Evolutionary conservation across 2,329 filamentous ascomycete species (phyloP), one percentile per base, ranked within the genome.

Genomic region (Cladosporium sp.): DNA sequence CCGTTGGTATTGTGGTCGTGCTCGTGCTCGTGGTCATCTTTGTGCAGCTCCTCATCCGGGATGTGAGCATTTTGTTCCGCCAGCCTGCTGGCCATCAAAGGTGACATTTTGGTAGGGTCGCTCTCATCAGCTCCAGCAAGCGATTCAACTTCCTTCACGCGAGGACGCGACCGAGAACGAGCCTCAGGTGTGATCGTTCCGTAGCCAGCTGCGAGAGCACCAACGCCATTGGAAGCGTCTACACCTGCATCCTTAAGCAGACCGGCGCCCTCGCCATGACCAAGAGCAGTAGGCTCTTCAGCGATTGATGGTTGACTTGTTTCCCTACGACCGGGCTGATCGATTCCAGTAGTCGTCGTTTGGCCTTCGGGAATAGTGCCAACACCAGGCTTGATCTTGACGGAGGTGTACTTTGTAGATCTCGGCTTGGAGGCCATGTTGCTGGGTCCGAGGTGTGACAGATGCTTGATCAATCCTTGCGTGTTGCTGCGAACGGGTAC

Each of bases 211-310:
- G 67, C 64, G 39, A 86, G 61, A 20, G 80, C 83, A 57, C 84
- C 80, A 2, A 83, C 80, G 30, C 83, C 85, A 60, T 86, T 84
- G 57, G 81, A 84, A 1, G 80, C 80, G 8, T 80, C 78, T 22
- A 74, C 70, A 8, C 77, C 80, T 27, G 80, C 77, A 38, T 75
- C 74, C 47, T 68, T 69, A 1, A 84, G 65, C 8, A 82, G 61
- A 22, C 78, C 78, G 54, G 78, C 76, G 2, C 79, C 78, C 52
- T 78, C 72, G 2, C 78, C 78, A 27, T 75, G 76, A 47, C 75
- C 68, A 29, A 73, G 69, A n/a, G 71, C 73, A 24, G 71, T 65
- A 3, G 37, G 13, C 37, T 41, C 45, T 7, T 40, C 45, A 7
- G 45, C 38, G 18, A 41, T 48, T 2, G 37, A n/a, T n/a, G n/a